Percentiles rank a stretch among this genome's conserved stretches.
phyloP scores from a whole-genome alignment of 2,329 filamentous ascomycete genomes.

The Ophiognomonia clavigignenti-juglandacearum region DNA sequence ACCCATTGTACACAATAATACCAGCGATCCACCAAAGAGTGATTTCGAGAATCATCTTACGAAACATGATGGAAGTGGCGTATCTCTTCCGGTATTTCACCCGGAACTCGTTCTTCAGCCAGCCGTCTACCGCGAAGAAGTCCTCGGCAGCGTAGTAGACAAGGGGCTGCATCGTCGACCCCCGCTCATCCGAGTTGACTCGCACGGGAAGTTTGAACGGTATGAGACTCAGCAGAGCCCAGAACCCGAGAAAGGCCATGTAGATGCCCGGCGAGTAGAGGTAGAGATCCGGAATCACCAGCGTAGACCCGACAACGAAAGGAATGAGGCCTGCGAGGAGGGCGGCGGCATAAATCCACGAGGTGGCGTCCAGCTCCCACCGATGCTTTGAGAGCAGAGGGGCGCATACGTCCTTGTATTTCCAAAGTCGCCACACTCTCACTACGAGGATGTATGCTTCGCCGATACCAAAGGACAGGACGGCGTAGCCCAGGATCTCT shows the following conservation, averaged over 20 bases:
- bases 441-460: conserved; percentile 17
- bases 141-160: conserved; percentile 14
- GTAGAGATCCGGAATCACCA: conserved; percentile 6
- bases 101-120: conserved; percentile 10
- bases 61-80: conserved; percentile 9
- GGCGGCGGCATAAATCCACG: conserved; percentile 10
- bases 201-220: conserved; percentile 8
- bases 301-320: conserved; percentile 10
- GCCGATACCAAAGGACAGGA: conserved; percentile 40
- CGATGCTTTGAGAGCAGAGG: conserved; percentile 5
- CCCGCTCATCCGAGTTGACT: conserved; percentile 4
- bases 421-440: conserved; percentile 7
- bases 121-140: conserved; percentile 12
- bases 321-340: conserved; percentile 4
- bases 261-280: conserved; percentile 8
- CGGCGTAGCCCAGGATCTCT: conserved; percentile 61
- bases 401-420: conserved; percentile 8
- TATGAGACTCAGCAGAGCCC: conserved; percentile 7
- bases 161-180: conserved; percentile 8
- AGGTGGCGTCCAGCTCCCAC: conserved; percentile 14
- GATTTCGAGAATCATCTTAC: conserved; percentile 11
- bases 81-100: conserved; percentile 11
- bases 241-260: conserved; percentile 8
- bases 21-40: conserved; percentile 13
- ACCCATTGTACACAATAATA: conserved; percentile 10